A percentile compares a stretch with the other conserved stretches of the same genome.
These are phyloP conservation scores for Puccinellia tenuiflora DNA, from an alignment of 176 grass and related monocot genomes.

Conservation along the genomic window DNA sequence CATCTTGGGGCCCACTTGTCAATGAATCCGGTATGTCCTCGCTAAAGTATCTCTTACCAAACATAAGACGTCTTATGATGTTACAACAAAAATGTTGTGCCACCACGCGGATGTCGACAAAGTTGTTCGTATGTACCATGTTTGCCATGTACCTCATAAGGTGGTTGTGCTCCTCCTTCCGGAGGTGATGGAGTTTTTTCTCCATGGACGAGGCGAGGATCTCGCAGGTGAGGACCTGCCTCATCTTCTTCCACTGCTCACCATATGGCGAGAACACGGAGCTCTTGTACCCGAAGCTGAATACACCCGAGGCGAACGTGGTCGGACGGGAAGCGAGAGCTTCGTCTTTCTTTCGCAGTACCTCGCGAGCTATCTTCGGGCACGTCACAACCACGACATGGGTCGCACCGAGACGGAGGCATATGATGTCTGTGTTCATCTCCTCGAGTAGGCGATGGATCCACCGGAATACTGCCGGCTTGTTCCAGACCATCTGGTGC, in stretches of 20 bases:
- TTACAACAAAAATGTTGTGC: conserved; percentile 25
- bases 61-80: conserved; percentile 12
- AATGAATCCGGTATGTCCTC: neutral
- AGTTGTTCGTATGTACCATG: neutral
- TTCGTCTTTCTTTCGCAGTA: neutral
- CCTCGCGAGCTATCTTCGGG: neutral
- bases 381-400: too few species aligned
- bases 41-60: neutral
- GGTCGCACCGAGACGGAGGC: too few species aligned
- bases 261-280: neutral
- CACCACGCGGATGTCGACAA: neutral
- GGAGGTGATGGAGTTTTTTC: neutral
- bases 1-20: neutral
- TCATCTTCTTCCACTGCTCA: conserved; percentile 27
- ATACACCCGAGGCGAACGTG: neutral
- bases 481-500: too few species aligned
- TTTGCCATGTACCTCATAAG: neutral
- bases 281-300: neutral
- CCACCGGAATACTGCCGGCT: too few species aligned
- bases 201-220: neutral
- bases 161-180: conserved; percentile 20
- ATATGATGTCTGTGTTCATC: too few species aligned
- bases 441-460: too few species aligned
- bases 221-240: conserved; percentile 3
- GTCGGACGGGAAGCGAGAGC: neutral